phyloP scores from a whole-genome alignment of 2,329 filamentous ascomycete species.

The Fusarium nodosum region DNA sequence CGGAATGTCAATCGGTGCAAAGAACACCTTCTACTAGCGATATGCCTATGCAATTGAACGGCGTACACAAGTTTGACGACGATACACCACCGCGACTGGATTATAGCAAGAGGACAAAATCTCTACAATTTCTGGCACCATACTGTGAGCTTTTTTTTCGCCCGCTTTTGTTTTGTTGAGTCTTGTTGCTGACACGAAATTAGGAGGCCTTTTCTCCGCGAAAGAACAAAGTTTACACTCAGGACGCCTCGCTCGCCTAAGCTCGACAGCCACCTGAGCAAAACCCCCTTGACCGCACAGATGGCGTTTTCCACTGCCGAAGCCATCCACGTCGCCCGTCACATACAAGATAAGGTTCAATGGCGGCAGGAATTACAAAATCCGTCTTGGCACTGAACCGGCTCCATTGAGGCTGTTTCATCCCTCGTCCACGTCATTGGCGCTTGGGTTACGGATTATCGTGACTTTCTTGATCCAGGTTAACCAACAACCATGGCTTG shows the following conservation, averaged over 20 bases:
- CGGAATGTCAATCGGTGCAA: slow-evolving; percentile 17
- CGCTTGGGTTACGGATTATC: slow-evolving; percentile 1
- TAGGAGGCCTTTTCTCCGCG: background rate
- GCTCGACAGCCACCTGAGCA: background rate
- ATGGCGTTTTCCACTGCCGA: slow-evolving; percentile 5
- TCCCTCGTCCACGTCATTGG: slow-evolving; percentile 3
- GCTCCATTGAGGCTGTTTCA: background rate
- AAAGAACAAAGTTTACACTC: background rate
- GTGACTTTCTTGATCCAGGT: background rate
- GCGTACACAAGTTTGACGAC: background rate
- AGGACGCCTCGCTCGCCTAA: background rate
- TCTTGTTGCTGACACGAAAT: background rate
- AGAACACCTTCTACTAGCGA: slow-evolving; percentile 11
- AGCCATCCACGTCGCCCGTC: background rate
- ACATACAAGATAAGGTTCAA: background rate
- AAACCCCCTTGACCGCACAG: background rate
- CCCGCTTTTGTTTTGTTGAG: no score
- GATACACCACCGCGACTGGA: slow-evolving; percentile 7
- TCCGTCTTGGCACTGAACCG: background rate
- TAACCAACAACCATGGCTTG: no score
- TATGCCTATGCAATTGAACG: slow-evolving; percentile 19
- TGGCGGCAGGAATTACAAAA: background rate
- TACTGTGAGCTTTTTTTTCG: slow-evolving; percentile 10
- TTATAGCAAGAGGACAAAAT: slow-evolving; percentile 2
- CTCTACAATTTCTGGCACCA: slow-evolving; percentile 18